A percentile compares a stretch with the other conserved stretches of the same genome.
These are phyloP conservation scores for Diaporthe humulicola DNA, from an alignment of 2,329 filamentous ascomycete genomes.

Conservation along the genomic window DNA sequence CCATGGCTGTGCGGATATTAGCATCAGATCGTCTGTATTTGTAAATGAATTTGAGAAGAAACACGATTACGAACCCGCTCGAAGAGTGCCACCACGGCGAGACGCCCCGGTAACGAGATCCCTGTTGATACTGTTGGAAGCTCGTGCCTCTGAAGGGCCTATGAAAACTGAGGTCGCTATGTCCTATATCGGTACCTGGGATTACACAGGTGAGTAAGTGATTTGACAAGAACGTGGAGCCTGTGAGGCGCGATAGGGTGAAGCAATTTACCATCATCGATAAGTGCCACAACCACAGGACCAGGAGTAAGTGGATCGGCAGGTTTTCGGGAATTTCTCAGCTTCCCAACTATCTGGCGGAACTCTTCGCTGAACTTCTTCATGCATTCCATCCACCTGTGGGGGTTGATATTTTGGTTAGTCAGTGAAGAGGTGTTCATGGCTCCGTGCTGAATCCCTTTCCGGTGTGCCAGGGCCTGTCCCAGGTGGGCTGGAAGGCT, in stretches of 20 bases:
- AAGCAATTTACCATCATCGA: conserved; percentile 5
- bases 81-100: not conserved
- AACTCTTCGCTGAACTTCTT: conserved; percentile 22
- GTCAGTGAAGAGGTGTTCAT: too few species aligned
- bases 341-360: not conserved
- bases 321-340: not conserved
- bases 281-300: not conserved
- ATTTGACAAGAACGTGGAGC: too few species aligned
- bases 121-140: not conserved
- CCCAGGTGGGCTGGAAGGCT: too few species aligned
- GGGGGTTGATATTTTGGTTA: not conserved
- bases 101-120: not conserved
- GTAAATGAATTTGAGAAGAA: not conserved
- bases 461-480: too few species aligned
- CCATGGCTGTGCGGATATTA: not conserved
- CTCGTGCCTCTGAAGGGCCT: not conserved
- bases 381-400: conserved; percentile 27
- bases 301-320: not conserved
- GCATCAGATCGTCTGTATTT: not conserved
- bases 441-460: too few species aligned
- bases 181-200: not conserved
- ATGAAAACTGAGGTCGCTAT: not conserved
- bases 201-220: too few species aligned
- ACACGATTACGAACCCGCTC: not conserved
- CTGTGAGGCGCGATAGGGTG: too few species aligned